Evolutionary conservation across 1,284 basidiomycete genomes (phyloP), one percentile per base, ranked within the genome.

Genomic region (Cryptococcus sp.): DNA sequence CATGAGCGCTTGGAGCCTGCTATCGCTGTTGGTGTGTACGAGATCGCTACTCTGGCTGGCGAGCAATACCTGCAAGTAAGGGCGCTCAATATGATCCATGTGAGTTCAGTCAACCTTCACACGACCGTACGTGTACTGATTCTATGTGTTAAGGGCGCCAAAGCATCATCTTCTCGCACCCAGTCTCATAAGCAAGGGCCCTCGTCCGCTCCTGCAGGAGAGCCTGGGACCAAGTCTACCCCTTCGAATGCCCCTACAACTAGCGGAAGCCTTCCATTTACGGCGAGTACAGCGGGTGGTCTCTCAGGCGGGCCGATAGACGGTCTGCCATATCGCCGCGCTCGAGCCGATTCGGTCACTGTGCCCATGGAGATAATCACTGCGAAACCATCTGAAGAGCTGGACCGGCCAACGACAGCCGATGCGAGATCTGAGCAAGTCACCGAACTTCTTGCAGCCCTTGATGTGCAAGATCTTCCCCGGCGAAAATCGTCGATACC

Each of bases 11-110:
- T 97, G 23, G 89, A 88, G 44, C 89, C 90, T 63, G 84, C 86
- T 8, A 90, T 88, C 8, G 90, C 90, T 15, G 89, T 94, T 10
- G 90, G 89, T 44, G 88, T 96, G 25, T 94, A 95, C 74, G 93
- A 95, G 74, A 91, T 95, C 6, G 92, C 93, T 5, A 93, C 92
- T 1, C 81, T 96, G 10, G 93, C 92, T 72, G 90, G 87, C 67
- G 90, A 89, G 75, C 86, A 90, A 65, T 89, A 88, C 69, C 80
- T 97, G 54, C 91, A 95, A 72, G 92, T 95, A 66, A 84, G 92
- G 42, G 89, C 89, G 6, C 76, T 90, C 54, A 88, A 87, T 69
- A 86, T 88, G 25, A 86, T 90, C 40, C 88, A 90, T 84, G 87
- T 88, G 74, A 77, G 81, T 70, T n/a, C 6, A 35, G 8, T 5